Base-by-base conservation (phyloP, 805 yeast species). In the Yamadazyma insecticola region DNA sequence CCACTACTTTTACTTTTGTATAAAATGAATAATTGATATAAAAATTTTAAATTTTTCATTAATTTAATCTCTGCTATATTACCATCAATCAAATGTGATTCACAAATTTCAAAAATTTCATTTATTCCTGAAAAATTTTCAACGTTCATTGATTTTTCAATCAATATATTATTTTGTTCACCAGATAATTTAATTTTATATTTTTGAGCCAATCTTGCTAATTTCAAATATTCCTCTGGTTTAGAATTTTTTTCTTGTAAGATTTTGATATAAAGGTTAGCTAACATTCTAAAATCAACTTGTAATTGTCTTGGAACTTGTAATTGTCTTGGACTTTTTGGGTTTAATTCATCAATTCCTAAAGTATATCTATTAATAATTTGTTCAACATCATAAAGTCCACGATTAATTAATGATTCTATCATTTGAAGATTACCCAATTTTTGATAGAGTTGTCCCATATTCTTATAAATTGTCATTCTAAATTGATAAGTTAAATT, bases 51-150 rank as follows among this genome's bases (percentile, higher is more conserved):
- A 13, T 41, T 43, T 13, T 51, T 37, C 41, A 29, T 32, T 7
- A 46, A 29, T 23, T 40, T 38, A 10, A 44, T 40, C 32, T 60
- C 63, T 6, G 48, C 48, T 48, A 58, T 50, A 38, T 51, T 60
- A 5, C 58, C 62, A 9, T 46, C 19, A 9, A 57, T 53, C 28
- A 63, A 43, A 36, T 51, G 42, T n/a, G 47, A 38, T 38, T 63
- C 68, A 32, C 57, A 48, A 13, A 44, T 35, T 5, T 33, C 26
- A 5, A 63, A 37, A 7, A 53, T 39, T 10, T 13, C 13, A 6
- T 31, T 14, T n/a, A 38, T 18, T 8, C 24, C 30, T 13, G 26
- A n/a, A 11, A 16, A 20, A 8, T 29, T 28, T 7, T 25, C 22
- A 6, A 31, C 12, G 4, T 26, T 28, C 11, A 36, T 12, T n/a